Evolutionary conservation across 306 rosid genomes (phyloP), one percentile per base, ranked within the genome.

Genomic region (Cucumis cinereus): DNA sequence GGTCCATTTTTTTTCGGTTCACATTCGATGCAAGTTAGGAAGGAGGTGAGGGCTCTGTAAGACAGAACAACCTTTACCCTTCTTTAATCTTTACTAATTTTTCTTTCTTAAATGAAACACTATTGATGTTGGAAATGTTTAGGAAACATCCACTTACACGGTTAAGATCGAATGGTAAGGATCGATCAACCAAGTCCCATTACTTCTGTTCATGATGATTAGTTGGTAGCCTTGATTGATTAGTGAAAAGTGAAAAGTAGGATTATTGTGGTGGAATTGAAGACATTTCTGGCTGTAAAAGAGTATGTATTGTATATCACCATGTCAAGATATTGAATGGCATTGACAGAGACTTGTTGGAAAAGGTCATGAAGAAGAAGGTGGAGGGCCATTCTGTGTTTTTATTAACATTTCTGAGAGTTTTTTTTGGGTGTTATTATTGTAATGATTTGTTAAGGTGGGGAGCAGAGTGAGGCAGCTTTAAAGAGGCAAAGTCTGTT

Each of bases 1-100:
- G 98, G 98, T 88, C 86, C 49, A 86, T 77, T 83, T 85, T 83
- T 84, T 89, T 88, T 41, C 58, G 85, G 87, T 86, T 87, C 89
- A 77, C 91, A 92, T 93, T 90, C 96, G 81, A 83, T 79, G 82
- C 81, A 77, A 59, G 79, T 33, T 33, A 77, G 88, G 89, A 78
- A 83, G 87, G 83, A 81, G 85, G 85, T 71, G 87, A 87, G 83
- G 73, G 74, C 17, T 41, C 33, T 82, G 85, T 82, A 85, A 80
- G 84, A 86, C 79, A 75, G 82, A 79, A 74, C 81, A 79, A 68
- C 81, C 84, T 82, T 67, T 77, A 67, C 78, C 87, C 92, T 53
- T 81, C 60, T 35, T 74, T 82, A 85, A 78, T 75, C 55, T 60
- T 50, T 55, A 54, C 78, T 36, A 56, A 74, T 22, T 56, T 14